phyloP scores from a whole-genome alignment of 495 filamentous ascomycete genomes.

The Tuber calosporum region DNA sequence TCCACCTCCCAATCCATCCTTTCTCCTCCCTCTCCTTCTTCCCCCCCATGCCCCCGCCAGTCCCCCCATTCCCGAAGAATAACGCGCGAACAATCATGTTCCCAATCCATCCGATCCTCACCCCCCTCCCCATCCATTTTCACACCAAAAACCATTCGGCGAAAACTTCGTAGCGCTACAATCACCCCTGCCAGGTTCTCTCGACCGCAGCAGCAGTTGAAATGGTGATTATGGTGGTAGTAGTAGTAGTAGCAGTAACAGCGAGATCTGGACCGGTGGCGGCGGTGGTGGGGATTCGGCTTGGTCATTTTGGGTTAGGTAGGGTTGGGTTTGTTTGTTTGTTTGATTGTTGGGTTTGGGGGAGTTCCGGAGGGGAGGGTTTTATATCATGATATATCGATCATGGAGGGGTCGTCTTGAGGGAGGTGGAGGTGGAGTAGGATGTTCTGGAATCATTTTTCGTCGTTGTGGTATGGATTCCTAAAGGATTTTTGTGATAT shows the following conservation, averaged over 20 bases:
- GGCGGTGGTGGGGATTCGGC: neutral
- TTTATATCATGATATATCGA: too few species aligned
- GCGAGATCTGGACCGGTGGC: neutral
- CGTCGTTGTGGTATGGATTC: too few species aligned
- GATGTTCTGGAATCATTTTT: neutral
- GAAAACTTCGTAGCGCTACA: neutral
- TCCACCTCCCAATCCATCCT: neutral
- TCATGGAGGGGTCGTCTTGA: neutral
- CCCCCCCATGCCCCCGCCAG: neutral
- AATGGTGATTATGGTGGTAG: too few species aligned
- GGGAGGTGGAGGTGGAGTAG: neutral
- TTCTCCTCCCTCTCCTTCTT: neutral
- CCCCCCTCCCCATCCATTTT: neutral
- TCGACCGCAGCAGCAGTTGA: neutral
- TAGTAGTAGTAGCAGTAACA: neutral
- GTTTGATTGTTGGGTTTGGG: neutral
- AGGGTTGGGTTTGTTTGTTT: too few species aligned
- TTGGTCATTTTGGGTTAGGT: too few species aligned
- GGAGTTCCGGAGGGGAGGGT: neutral
- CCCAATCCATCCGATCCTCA: conserved; percentile 1
- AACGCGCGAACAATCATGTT: neutral
- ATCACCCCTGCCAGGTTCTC: neutral
- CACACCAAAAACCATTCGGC: neutral
- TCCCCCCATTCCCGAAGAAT: neutral
- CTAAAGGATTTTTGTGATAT: too few species aligned